A percentile compares a stretch with the other conserved stretches of the same genome.
Evolutionary conservation across 2,329 filamentous ascomycete species (phyloP).

Genomic region (Fragosphaeria purpurea): DNA sequence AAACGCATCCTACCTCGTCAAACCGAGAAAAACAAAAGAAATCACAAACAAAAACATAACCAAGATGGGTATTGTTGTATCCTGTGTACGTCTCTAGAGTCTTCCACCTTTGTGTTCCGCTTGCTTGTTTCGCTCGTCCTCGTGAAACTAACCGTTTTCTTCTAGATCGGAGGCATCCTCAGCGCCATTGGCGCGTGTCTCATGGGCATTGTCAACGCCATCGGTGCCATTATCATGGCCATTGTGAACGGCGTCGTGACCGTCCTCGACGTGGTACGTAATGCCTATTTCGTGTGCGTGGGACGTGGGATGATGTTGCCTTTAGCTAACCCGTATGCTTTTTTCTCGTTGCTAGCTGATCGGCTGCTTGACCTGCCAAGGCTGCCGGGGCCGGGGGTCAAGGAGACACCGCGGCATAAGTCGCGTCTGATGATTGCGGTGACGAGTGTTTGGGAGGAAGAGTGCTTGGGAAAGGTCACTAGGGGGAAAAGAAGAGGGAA

Average conservation of each 20-base stretch:
- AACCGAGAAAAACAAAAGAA: too few relatives aligned
- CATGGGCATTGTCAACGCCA: constrained; percentile 58
- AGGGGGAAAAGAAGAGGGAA: constrained; percentile 3
- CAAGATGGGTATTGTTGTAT: constrained; percentile 74
- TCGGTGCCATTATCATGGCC: constrained; percentile 53
- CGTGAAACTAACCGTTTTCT: too few relatives aligned
- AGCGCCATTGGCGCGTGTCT: constrained; percentile 55
- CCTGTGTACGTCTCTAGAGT: constrained; percentile 54
- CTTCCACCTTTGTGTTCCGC: background rate
- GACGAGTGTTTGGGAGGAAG: too few relatives aligned
- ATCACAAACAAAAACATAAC: constrained; percentile 8
- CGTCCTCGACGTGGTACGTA: constrained; percentile 44
- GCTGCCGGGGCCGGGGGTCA: constrained; percentile 23
- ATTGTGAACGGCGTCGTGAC: constrained; percentile 58
- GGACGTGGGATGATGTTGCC: too few relatives aligned
- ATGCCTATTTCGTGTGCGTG: background rate
- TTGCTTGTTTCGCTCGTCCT: background rate
- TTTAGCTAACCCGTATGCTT: too few relatives aligned
- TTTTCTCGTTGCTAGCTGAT: constrained; percentile 46
- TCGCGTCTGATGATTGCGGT: background rate
- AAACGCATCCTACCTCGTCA: too few relatives aligned
- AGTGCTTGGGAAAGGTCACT: too few relatives aligned
- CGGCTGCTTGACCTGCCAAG: constrained; percentile 51
- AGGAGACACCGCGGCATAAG: constrained; percentile 6
- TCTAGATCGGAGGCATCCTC: constrained; percentile 42